Percentiles rank a stretch among this genome's conserved stretches.
Evolutionary conservation across 257 asterid genomes (phyloP).

Genomic region (Buddleja alternifolia): DNA sequence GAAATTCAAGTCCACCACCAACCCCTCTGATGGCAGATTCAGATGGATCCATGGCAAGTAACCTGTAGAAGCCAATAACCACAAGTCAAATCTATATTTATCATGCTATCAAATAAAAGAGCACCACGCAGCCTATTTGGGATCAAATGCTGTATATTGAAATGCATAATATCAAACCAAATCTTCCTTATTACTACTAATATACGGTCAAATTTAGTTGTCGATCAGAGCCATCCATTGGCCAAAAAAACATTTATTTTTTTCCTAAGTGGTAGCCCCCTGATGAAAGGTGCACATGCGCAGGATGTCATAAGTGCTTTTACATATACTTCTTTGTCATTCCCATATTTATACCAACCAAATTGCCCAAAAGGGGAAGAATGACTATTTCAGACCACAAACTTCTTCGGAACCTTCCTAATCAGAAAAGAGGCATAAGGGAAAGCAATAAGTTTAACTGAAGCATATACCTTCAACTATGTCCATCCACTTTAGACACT

Average conservation of each 20-base stretch:
- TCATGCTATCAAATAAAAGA: conserved; percentile 4
- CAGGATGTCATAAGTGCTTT: conserved; percentile 17
- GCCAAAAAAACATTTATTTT: conserved; percentile 12
- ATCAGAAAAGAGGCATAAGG: neutral
- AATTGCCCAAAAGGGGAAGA: neutral
- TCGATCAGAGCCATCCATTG: conserved; percentile 39
- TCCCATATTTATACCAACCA: too few species aligned
- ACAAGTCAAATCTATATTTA: conserved; percentile 7
- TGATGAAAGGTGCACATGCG: neutral
- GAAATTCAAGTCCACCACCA: conserved; percentile 3
- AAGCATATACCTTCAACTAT: too few species aligned
- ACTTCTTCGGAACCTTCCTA: neutral
- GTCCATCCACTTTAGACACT: too few species aligned
- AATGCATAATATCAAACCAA: conserved; percentile 31
- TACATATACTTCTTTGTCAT: neutral
- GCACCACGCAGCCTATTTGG: conserved; percentile 16
- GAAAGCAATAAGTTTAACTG: too few species aligned
- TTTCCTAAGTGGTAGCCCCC: conserved; percentile 30
- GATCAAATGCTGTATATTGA: conserved; percentile 37
- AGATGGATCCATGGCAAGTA: conserved; percentile 5
- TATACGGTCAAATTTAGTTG: conserved; percentile 43
- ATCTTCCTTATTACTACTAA: conserved; percentile 27
- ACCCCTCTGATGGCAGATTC: conserved; percentile 3
- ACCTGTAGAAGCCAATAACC: conserved; percentile 16
- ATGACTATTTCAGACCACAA: neutral